These are phyloP conservation scores for Amphirosellinia nigrospora DNA, from an alignment of 495 filamentous ascomycete species.

Conservation along the genomic window DNA sequence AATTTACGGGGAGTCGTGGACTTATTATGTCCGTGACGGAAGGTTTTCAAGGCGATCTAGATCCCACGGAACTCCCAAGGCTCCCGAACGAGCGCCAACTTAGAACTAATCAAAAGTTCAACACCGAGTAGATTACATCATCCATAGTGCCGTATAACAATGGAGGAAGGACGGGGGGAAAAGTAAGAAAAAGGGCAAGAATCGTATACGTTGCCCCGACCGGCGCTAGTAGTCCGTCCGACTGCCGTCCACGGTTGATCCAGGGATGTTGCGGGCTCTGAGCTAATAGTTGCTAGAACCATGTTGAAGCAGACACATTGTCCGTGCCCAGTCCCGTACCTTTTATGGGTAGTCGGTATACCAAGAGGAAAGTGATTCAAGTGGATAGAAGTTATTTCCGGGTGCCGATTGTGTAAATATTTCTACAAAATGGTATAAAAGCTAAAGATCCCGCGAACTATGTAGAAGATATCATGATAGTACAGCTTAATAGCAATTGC, in stretches of 20 bases:
- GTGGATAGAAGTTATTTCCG: background rate
- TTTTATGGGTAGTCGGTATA: background rate
- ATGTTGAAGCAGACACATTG: background rate
- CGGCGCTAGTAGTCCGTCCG: slow-evolving; percentile 3
- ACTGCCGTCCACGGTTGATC: background rate
- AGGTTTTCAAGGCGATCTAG: too few species aligned
- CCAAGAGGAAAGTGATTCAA: background rate
- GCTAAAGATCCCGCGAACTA: background rate
- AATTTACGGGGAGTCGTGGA: too few species aligned
- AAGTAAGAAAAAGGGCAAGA: background rate
- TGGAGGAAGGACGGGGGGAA: background rate
- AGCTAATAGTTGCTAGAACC: background rate
- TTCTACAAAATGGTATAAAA: background rate
- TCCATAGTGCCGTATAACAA: background rate
- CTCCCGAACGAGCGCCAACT: background rate
- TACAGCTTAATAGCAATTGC: background rate
- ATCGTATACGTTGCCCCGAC: background rate
- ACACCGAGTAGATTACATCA: background rate
- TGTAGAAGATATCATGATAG: background rate
- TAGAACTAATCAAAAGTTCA: background rate
- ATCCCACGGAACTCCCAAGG: background rate
- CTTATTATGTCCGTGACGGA: too few species aligned
- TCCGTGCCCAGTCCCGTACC: background rate
- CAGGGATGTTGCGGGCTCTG: background rate
- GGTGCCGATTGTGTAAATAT: background rate